Percentiles rank a stretch among this genome's conserved stretches.
phyloP scores from a whole-genome alignment of 208 protist species.

The Angomonas deanei region DNA sequence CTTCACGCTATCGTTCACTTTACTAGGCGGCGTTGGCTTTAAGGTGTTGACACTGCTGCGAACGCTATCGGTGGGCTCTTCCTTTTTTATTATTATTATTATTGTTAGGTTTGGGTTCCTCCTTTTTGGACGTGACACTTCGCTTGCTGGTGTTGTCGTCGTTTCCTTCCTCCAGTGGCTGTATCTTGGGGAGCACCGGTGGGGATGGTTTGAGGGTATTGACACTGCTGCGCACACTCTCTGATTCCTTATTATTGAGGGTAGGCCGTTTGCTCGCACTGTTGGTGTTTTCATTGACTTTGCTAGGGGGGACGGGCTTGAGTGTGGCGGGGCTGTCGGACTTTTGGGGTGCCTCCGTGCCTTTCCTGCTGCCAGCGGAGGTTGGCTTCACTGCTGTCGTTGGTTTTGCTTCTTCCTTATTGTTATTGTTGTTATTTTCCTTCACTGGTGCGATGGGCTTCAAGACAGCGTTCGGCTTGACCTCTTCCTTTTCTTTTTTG shows the following conservation, averaged over 20 bases:
- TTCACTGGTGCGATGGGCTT: background rate
- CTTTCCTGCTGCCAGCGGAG: background rate
- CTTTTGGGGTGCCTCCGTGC: background rate
- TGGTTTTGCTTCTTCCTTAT: background rate
- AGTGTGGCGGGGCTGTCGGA: no score
- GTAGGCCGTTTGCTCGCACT: no score
- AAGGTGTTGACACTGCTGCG: no score
- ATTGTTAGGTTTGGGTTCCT: background rate
- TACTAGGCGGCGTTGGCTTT: background rate
- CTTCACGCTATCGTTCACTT: background rate
- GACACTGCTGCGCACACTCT: no score
- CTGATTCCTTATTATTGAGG: no score
- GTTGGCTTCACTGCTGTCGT: background rate
- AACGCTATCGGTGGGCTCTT: no score
- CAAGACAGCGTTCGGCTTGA: background rate
- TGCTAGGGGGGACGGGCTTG: no score
- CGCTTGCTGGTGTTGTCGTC: background rate
- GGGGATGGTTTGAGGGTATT: background rate
- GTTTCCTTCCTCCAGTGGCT: background rate
- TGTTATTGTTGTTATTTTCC: slow-evolving; percentile 2
- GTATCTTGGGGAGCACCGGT: no score
- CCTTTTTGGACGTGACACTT: background rate
- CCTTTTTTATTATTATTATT: slow-evolving; percentile 7
- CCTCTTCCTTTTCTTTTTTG: no score
- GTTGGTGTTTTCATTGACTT: no score